Conservation (phyloP, 306 rosid genomes). For the Senna tora region DNA sequence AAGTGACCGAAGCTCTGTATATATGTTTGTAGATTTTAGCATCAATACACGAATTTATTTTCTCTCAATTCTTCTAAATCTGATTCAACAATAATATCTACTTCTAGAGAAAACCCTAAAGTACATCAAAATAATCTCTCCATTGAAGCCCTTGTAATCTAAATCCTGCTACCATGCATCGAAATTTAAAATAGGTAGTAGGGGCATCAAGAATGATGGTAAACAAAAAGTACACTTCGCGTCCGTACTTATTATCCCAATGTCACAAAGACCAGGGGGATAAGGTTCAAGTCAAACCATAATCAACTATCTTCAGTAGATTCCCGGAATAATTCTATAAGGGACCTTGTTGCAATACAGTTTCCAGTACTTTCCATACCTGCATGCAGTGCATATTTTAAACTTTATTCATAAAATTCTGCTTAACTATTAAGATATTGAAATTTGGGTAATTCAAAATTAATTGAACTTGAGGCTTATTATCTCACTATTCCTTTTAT, state of each 20-base stretch:
- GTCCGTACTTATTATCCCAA: constrained; percentile 17
- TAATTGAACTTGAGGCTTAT: not conserved
- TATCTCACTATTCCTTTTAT: not conserved
- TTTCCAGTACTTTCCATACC: constrained; percentile 97
- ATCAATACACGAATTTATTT: too few relatives aligned
- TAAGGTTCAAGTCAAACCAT: constrained; percentile 8
- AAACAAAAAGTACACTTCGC: constrained; percentile 22
- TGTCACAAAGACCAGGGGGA: constrained; percentile 23
- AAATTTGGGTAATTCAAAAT: not conserved
- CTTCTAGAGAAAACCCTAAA: constrained; percentile 17
- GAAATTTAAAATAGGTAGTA: not conserved
- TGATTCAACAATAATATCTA: too few relatives aligned
- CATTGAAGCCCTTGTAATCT: not conserved
- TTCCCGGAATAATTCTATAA: constrained; percentile 79
- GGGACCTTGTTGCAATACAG: constrained; percentile 82
- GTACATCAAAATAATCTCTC: not conserved
- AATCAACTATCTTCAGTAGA: constrained; percentile 53
- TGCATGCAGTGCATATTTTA: constrained; percentile 43
- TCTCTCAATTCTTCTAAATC: too few relatives aligned
- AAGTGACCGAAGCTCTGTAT: too few relatives aligned
- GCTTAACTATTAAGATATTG: not conserved
- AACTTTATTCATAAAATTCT: constrained; percentile 29
- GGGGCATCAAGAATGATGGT: constrained; percentile 25
- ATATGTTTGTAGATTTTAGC: too few relatives aligned
- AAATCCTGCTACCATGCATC: not conserved